phyloP scores from a whole-genome alignment of 495 filamentous ascomycete species.

The Penicillium psychrofluorescens region DNA sequence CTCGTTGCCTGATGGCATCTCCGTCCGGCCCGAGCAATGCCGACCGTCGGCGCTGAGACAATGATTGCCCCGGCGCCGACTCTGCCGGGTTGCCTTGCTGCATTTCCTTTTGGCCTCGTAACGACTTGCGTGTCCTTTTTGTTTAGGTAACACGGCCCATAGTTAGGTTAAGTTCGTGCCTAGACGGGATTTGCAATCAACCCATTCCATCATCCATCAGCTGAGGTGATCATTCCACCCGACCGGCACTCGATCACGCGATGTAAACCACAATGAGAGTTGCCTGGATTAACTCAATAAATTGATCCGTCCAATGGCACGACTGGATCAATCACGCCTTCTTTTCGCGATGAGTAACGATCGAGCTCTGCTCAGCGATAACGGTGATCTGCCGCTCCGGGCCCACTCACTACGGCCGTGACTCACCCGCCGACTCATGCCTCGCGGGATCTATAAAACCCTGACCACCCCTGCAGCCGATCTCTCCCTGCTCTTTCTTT shows the following conservation, averaged over 20 bases:
- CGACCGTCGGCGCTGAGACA: not conserved
- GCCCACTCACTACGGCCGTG: slow-evolving; percentile 13
- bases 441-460: slow-evolving; percentile 8
- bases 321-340: slow-evolving; percentile 13
- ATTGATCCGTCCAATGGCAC: slow-evolving; percentile 1
- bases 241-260: not conserved
- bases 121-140: not conserved
- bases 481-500: slow-evolving; percentile 9
- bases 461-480: slow-evolving; percentile 7
- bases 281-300: not conserved
- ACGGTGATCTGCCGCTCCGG: slow-evolving; percentile 12
- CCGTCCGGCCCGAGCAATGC: slow-evolving; percentile 19
- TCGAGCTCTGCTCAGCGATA: too few species aligned
- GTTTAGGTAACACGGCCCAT: too few species aligned
- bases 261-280: too few species aligned
- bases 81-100: not conserved
- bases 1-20: slow-evolving; percentile 10
- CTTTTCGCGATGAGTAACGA: not conserved
- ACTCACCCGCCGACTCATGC: slow-evolving; percentile 17
- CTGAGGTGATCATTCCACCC: too few species aligned
- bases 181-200: too few species aligned
- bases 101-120: not conserved
- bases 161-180: too few species aligned
- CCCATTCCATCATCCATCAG: not conserved
- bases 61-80: not conserved